These are phyloP conservation scores for Rhodofomes roseus DNA, from an alignment of 1,284 basidiomycete species.

Conservation along the genomic window DNA sequence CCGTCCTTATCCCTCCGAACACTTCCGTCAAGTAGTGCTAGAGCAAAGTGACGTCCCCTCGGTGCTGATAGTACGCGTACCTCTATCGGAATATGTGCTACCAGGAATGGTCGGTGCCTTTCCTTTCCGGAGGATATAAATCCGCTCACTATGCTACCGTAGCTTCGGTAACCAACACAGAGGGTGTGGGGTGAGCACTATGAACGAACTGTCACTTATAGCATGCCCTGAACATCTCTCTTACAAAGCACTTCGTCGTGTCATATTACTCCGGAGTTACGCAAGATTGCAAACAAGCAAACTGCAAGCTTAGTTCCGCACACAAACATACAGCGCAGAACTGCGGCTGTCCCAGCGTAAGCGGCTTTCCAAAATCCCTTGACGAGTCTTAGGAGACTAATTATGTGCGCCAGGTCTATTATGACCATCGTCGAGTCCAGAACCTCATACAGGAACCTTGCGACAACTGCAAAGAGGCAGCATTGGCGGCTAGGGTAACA, in stretches of 20 bases:
- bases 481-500: slow-evolving; percentile 23
- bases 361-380: neutral
- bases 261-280: slow-evolving; percentile 44
- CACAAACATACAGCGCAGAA: slow-evolving; percentile 42
- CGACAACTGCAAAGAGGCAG: slow-evolving; percentile 39
- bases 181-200: slow-evolving; percentile 51
- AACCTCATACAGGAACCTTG: slow-evolving; percentile 50
- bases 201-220: neutral
- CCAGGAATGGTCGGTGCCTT: slow-evolving; percentile 38
- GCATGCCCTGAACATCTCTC: neutral
- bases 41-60: neutral
- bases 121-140: neutral
- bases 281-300: slow-evolving; percentile 37
- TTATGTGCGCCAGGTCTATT: slow-evolving; percentile 28
- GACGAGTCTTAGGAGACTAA: neutral
- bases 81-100: slow-evolving; percentile 29
- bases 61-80: neutral
- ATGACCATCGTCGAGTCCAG: slow-evolving; percentile 39
- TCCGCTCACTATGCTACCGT: neutral
- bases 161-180: slow-evolving; percentile 65
- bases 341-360: slow-evolving; percentile 31
- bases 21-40: neutral
- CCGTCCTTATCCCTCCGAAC: neutral
- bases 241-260: slow-evolving; percentile 54
- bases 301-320: slow-evolving; percentile 39